These are phyloP conservation scores for Coccomyxa sp. DNA, from an alignment of 139 green algal genomes.

Conservation along the genomic window DNA sequence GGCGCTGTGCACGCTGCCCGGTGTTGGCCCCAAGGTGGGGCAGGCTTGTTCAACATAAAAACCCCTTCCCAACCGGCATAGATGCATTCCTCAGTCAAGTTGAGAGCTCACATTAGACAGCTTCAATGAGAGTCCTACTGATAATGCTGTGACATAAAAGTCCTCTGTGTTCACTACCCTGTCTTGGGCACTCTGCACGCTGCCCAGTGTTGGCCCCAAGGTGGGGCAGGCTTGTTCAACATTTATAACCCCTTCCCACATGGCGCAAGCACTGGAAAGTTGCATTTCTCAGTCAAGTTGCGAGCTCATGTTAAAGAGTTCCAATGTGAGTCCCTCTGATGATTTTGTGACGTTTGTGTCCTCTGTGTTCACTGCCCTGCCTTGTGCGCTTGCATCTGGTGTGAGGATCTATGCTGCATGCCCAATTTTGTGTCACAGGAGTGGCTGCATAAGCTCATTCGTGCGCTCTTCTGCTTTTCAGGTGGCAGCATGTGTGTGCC, in stretches of 20 bases:
- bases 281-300: no score
- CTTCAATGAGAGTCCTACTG: not conserved
- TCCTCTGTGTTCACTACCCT: not conserved
- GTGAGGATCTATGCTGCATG: not conserved
- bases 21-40: slow-evolving; percentile 84
- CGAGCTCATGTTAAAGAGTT: no score
- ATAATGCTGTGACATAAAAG: not conserved
- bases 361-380: not conserved
- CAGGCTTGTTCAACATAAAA: not conserved
- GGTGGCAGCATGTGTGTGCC: slow-evolving; percentile 82
- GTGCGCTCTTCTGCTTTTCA: not conserved
- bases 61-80: not conserved
- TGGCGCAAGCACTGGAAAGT: no score
- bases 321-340: not conserved
- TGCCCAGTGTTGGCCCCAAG: slow-evolving; percentile 91
- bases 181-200: slow-evolving; percentile 50
- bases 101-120: no score
- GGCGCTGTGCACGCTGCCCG: slow-evolving; percentile 68
- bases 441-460: not conserved
- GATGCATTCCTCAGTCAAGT: not conserved
- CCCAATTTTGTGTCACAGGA: not conserved
- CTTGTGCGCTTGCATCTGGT: not conserved
- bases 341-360: not conserved
- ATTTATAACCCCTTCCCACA: no score
- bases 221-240: slow-evolving; percentile 8